Base-by-base conservation (phyloP, 306 rosid genomes). In the Delonix regia region DNA sequence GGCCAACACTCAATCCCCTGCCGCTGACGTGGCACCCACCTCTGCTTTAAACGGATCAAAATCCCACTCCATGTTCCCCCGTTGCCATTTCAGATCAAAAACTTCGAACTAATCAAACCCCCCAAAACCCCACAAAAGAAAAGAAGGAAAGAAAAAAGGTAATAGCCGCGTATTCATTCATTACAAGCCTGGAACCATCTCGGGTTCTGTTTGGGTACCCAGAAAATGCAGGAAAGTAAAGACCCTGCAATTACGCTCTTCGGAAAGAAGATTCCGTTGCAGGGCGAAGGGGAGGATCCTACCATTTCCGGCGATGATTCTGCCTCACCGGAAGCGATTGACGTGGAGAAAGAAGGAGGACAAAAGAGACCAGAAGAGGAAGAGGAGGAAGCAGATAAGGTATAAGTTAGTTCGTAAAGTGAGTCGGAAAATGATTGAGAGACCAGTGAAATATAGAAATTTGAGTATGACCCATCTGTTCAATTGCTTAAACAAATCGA, bases 231-330 rank as follows among this genome's bases (percentile, higher is more conserved):
- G 27, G 90, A 89, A 73, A 89, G 3, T 36, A 94, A 80, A 74
- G 94, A 87, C 71, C 91, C 90, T 57, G 87, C 88, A 9, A 87
- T 95, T 76, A 95, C 28, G 88, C 97, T 94, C 5, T 94, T 94
- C 71, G 97, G 99, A 24, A 83, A 69, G 89, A 84, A 89, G 86
- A 94, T 94, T 77, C 76, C 77, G 12, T 75, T 90, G 39, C 84
- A 84, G 6, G 69, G 83, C 2, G 96, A 84, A 59, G 74, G 10
- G 1, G 88, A 82, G n/a, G n/a, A 59, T 81, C 65, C 80, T 42
- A 11, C 63, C 41, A 70, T 86, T 68, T 15, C 66, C n/a, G 73
- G 16, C 25, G 78, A 59, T 14, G 69, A 74, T 47, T 4, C 71
- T 57, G n/a, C 25, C 45, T 80, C 71, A n/a, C 15, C 55, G 33